Conservation (phyloP, 2,329 filamentous ascomycete species). For the Talaromyces sp. region DNA sequence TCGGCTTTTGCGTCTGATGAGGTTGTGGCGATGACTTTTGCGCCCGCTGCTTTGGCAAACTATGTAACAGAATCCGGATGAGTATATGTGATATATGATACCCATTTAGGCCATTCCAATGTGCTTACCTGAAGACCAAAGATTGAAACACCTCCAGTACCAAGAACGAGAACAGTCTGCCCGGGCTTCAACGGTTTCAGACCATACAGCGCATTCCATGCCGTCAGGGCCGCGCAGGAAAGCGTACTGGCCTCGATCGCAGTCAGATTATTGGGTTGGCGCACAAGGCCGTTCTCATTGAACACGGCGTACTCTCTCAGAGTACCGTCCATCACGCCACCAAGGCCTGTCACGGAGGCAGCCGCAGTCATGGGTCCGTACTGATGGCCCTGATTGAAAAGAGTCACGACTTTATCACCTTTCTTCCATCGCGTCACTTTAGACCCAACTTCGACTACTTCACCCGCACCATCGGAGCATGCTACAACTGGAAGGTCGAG, state of each 20-base stretch:
- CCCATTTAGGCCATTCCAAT: background rate
- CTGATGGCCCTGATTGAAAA: constrained; percentile 56
- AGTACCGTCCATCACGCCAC: constrained; percentile 62
- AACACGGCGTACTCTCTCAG: constrained; percentile 65
- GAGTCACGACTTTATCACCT: constrained; percentile 54
- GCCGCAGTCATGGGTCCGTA: constrained; percentile 43
- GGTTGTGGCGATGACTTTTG: constrained; percentile 55
- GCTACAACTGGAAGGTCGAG: constrained; percentile 28
- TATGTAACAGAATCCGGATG: constrained; percentile 15
- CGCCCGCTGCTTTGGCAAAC: constrained; percentile 49
- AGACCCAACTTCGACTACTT: constrained; percentile 49
- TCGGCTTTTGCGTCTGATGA: constrained; percentile 52
- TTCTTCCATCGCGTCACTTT: constrained; percentile 53
- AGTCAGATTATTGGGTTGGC: constrained; percentile 53
- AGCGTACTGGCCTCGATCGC: constrained; percentile 54
- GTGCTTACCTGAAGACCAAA: constrained; percentile 41
- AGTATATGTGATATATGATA: background rate
- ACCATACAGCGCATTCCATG: constrained; percentile 63
- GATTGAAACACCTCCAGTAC: constrained; percentile 56
- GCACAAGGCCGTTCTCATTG: constrained; percentile 62
- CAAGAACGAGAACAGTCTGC: constrained; percentile 54
- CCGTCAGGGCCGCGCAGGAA: constrained; percentile 57
- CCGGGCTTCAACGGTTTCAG: constrained; percentile 51
- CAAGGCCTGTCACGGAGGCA: constrained; percentile 54
- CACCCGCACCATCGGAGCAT: constrained; percentile 40